Percentiles rank a stretch among this genome's conserved stretches.
Conservation (phyloP, 2,329 filamentous ascomycete species). For the Penicillium verrucosum region DNA sequence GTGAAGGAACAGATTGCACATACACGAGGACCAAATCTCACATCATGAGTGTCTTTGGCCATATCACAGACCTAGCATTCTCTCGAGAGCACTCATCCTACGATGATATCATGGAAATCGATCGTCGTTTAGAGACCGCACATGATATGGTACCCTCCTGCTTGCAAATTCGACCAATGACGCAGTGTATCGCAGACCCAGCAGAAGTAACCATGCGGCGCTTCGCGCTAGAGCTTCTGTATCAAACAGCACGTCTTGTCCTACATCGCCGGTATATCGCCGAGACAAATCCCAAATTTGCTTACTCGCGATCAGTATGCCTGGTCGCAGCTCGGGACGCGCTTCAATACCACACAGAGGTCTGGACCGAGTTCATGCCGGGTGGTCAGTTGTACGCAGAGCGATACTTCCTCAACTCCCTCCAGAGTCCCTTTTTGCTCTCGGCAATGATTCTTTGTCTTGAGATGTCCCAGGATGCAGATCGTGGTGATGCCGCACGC, state of each 20-base stretch:
- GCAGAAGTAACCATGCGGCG: slow-evolving; percentile 52
- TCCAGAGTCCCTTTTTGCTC: slow-evolving; percentile 59
- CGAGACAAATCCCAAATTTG: slow-evolving; percentile 36
- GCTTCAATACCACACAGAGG: slow-evolving; percentile 49
- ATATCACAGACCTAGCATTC: slow-evolving; percentile 38
- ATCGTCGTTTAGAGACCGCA: slow-evolving; percentile 35
- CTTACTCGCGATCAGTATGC: slow-evolving; percentile 47
- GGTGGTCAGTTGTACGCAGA: slow-evolving; percentile 53
- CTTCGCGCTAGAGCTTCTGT: slow-evolving; percentile 52
- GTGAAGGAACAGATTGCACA: slow-evolving; percentile 50
- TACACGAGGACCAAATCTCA: slow-evolving; percentile 38
- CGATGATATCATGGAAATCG: slow-evolving; percentile 36
- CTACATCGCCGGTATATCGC: slow-evolving; percentile 55
- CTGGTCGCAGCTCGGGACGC: slow-evolving; percentile 49
- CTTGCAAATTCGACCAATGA: slow-evolving; percentile 26
- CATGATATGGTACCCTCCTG: slow-evolving; percentile 22
- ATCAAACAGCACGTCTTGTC: slow-evolving; percentile 51
- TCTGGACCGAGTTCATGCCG: slow-evolving; percentile 52
- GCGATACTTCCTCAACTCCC: slow-evolving; percentile 57
- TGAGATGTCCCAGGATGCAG: slow-evolving; percentile 26
- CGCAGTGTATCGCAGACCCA: slow-evolving; percentile 47
- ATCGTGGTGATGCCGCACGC: slow-evolving; percentile 6
- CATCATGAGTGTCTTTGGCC: slow-evolving; percentile 37
- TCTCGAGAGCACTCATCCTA: slow-evolving; percentile 35
- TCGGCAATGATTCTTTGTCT: slow-evolving; percentile 61